A percentile compares a stretch with the other conserved stretches of the same genome.
phyloP scores from a whole-genome alignment of 805 yeast genomes.

The Wickerhamiella spandovensis region DNA sequence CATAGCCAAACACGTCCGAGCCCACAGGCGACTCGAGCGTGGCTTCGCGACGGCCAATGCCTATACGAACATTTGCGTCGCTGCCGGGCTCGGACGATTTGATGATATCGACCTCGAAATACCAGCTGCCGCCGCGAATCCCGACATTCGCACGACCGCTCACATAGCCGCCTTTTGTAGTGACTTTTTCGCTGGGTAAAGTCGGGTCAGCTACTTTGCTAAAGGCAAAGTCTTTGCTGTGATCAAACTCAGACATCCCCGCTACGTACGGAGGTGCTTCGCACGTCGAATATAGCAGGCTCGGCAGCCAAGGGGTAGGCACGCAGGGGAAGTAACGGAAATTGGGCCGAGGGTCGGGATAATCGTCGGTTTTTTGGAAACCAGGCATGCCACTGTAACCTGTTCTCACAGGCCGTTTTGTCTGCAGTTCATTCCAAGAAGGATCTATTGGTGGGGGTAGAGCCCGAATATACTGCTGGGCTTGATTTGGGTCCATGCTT shows the following conservation, averaged over 20 bases:
- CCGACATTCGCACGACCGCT: slow-evolving; percentile 62
- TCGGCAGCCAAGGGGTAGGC: slow-evolving; percentile 1
- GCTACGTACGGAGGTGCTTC: background rate
- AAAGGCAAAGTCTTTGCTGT: background rate
- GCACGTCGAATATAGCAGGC: background rate
- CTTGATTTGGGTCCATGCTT: background rate
- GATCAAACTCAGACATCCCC: background rate
- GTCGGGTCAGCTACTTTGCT: background rate
- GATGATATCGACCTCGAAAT: slow-evolving; percentile 59
- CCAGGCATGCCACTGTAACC: background rate
- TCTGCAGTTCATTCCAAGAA: background rate
- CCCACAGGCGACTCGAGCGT: slow-evolving; percentile 92
- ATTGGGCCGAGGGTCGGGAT: background rate
- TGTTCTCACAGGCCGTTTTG: background rate
- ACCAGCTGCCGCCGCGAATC: slow-evolving; percentile 49
- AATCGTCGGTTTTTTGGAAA: background rate
- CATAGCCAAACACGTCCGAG: slow-evolving; percentile 87
- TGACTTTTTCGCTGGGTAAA: slow-evolving; percentile 25
- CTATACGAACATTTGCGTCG: slow-evolving; percentile 61
- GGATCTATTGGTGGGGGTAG: background rate
- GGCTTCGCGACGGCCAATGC: slow-evolving; percentile 75
- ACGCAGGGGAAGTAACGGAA: slow-evolving; percentile 1
- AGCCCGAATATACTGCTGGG: background rate
- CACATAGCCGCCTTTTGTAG: slow-evolving; percentile 67
- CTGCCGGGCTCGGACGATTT: slow-evolving; percentile 22